phyloP scores from a whole-genome alignment of 805 yeast genomes.

The Metschnikowia drakensbergensis region DNA sequence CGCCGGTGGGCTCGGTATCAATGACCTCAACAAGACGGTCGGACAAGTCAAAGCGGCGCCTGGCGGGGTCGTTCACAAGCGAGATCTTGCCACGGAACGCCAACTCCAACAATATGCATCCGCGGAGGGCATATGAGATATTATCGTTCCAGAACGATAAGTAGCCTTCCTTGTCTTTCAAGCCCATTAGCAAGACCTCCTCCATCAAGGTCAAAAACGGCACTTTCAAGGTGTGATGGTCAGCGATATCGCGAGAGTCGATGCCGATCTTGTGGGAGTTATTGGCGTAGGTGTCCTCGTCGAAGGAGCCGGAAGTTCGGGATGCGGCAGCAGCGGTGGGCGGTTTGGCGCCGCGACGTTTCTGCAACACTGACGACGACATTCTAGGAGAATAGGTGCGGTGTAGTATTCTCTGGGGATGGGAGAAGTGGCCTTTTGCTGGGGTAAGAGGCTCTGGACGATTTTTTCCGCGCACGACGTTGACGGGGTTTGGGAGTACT shows the following conservation, averaged over 20 bases:
- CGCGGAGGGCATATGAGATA: conserved; percentile 92
- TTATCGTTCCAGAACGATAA: conserved; percentile 97
- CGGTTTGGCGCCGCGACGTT: conserved; percentile 58
- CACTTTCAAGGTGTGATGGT: conserved; percentile 35
- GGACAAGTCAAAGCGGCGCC: conserved; percentile 81
- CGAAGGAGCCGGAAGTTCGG: conserved; percentile 24
- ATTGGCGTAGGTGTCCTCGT: conserved; percentile 14
- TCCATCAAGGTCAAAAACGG: conserved; percentile 93
- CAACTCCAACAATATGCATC: conserved; percentile 87
- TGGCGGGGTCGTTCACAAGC: conserved; percentile 86
- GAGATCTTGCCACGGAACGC: conserved; percentile 88
- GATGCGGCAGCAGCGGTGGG: conserved; percentile 12
- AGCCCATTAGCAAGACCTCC: conserved; percentile 88
- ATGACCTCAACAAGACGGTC: conserved; percentile 87
- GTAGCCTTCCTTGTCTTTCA: conserved; percentile 94
- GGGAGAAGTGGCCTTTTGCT: background rate
- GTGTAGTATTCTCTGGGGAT: conserved; percentile 5
- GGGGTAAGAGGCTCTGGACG: background rate
- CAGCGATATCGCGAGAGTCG: conserved; percentile 67
- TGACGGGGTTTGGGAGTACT: background rate
- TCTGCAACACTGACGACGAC: conserved; percentile 57
- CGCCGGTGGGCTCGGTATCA: conserved; percentile 87
- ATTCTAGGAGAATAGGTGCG: background rate
- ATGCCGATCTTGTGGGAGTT: conserved; percentile 66
- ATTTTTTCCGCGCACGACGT: conserved; percentile 6